These are phyloP conservation scores for Fibroporia radiculosa DNA, from an alignment of 768 basidiomycete species.

Conservation along the genomic window DNA sequence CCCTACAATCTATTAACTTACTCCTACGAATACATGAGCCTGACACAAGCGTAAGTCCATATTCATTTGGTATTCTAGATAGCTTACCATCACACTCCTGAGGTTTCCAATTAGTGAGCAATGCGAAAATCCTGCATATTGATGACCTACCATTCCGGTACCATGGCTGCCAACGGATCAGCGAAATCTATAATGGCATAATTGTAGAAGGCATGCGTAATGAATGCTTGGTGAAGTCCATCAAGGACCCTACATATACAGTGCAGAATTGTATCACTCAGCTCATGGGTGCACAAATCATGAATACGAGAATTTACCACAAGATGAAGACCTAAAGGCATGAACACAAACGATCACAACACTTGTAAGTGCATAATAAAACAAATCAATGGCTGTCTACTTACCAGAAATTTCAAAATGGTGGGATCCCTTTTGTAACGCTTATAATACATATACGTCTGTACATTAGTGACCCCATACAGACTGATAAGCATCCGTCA, in stretches of 20 bases:
- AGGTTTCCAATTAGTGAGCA: neutral
- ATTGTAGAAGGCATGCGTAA: conserved; percentile 10
- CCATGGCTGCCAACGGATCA: neutral
- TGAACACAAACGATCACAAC: neutral
- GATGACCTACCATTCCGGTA: conserved; percentile 7
- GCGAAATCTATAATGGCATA: conserved; percentile 9
- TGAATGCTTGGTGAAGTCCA: conserved; percentile 11
- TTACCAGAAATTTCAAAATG: neutral
- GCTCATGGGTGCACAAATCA: neutral
- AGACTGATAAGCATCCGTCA: neutral
- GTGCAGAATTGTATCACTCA: too few species aligned
- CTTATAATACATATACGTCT: neutral
- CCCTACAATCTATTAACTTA: conserved; percentile 1
- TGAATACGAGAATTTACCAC: neutral
- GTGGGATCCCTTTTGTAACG: neutral
- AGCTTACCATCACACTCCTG: conserved; percentile 9
- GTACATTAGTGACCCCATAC: neutral
- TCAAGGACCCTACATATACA: conserved; percentile 13
- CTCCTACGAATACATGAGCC: conserved; percentile 11
- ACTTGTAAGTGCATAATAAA: neutral
- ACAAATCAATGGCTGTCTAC: neutral
- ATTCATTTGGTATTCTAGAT: neutral
- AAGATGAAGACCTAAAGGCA: neutral
- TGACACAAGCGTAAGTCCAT: neutral
- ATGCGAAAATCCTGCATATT: too few species aligned